phyloP scores from a whole-genome alignment of 257 asterid genomes.

The Jasminum sambac region DNA sequence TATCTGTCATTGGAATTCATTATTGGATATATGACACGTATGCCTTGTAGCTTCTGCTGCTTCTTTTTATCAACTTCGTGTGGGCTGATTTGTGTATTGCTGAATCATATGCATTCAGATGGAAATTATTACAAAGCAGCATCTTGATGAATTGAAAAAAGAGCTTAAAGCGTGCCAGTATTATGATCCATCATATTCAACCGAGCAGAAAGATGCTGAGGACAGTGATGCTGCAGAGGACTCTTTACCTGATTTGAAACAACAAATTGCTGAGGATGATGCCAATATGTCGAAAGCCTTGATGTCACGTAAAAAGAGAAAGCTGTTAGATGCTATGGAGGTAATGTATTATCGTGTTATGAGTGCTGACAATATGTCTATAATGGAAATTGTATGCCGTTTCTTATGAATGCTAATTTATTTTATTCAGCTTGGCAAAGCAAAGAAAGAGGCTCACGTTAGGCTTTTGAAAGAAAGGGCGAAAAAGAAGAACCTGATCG shows the following conservation, averaged over 20 bases:
- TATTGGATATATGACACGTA: background rate
- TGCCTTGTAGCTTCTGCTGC: background rate
- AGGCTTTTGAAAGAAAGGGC: slow-evolving; percentile 45
- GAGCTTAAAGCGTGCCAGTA: slow-evolving; percentile 54
- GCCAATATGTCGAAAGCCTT: slow-evolving; percentile 39
- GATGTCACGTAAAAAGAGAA: slow-evolving; percentile 66
- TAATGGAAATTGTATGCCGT: background rate
- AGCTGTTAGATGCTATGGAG: slow-evolving; percentile 61
- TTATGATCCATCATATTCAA: slow-evolving; percentile 30
- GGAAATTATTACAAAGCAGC: slow-evolving; percentile 52
- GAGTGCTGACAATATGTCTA: no score
- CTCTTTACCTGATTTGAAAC: slow-evolving; percentile 40
- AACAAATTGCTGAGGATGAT: slow-evolving; percentile 57
- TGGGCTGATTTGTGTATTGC: background rate
- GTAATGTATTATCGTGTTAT: slow-evolving; percentile 30
- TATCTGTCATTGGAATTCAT: background rate
- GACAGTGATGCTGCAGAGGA: slow-evolving; percentile 40
- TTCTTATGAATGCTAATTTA: slow-evolving; percentile 1
- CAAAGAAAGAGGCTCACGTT: slow-evolving; percentile 36
- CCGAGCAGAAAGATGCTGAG: slow-evolving; percentile 28
- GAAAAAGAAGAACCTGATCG: slow-evolving; percentile 34
- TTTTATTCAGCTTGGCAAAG: slow-evolving; percentile 51
- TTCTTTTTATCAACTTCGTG: background rate
- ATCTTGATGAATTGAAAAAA: slow-evolving; percentile 57
- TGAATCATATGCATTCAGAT: slow-evolving; percentile 47